These are phyloP conservation scores for Limtongia smithiae DNA, from an alignment of 805 yeast genomes.

Conservation along the genomic window DNA sequence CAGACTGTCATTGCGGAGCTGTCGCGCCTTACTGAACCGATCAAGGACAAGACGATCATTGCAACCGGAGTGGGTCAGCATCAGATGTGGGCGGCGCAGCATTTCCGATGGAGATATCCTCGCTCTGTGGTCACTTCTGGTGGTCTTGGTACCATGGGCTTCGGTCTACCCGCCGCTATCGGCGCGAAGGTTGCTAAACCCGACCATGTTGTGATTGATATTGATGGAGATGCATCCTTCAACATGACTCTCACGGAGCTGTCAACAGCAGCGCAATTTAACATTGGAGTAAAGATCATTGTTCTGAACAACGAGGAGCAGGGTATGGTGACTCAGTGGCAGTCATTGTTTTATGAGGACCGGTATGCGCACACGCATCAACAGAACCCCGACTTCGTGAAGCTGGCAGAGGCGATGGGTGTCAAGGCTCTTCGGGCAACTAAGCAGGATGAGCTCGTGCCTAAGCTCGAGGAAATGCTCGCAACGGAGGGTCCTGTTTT, in stretches of 20 bases:
- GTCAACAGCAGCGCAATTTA: constrained; percentile 90
- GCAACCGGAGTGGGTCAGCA: constrained; percentile 99
- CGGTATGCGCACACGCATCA: constrained; percentile 98
- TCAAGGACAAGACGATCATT: constrained; percentile 70
- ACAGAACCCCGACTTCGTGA: constrained; percentile 87
- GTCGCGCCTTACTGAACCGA: constrained; percentile 63
- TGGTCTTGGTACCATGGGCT: constrained; percentile 99
- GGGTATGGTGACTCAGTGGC: constrained; percentile 99
- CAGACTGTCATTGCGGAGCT: constrained; percentile 84
- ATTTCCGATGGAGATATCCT: constrained; percentile 90
- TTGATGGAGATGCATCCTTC: constrained; percentile 99
- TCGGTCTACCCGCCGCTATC: constrained; percentile 94
- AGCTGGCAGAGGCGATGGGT: constrained; percentile 93
- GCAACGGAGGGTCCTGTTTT: constrained; percentile 79
- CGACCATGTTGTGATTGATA: constrained; percentile 90
- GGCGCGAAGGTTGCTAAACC: constrained; percentile 98
- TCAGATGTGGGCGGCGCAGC: constrained; percentile 99
- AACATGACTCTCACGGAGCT: constrained; percentile 95
- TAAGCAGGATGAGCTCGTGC: constrained; percentile 61
- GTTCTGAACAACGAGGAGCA: constrained; percentile 96
- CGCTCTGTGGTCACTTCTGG: constrained; percentile 96
- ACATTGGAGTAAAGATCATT: constrained; percentile 83
- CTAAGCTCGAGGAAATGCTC: constrained; percentile 63
- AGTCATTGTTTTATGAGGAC: constrained; percentile 92
- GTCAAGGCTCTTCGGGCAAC: constrained; percentile 72